These are phyloP conservation scores for Pistacia atlantica DNA, from an alignment of 345 rosid species.

Conservation along the genomic window DNA sequence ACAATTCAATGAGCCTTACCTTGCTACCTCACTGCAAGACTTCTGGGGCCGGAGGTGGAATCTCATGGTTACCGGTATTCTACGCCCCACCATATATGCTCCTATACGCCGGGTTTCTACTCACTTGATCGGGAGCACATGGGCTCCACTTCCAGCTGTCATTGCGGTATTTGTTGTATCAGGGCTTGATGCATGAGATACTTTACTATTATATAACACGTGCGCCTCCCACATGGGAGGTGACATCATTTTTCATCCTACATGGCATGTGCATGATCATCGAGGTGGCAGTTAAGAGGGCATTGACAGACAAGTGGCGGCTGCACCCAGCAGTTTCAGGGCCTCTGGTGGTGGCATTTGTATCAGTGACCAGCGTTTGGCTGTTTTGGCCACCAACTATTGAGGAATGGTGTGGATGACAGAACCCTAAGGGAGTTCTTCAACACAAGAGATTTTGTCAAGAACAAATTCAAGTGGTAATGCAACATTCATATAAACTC, in stretches of 20 bases:
- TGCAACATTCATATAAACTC: background rate
- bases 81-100: slow-evolving; percentile 51
- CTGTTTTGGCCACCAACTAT: slow-evolving; percentile 57
- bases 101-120: slow-evolving; percentile 36
- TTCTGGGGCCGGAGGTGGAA: slow-evolving; percentile 90
- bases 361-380: slow-evolving; percentile 39
- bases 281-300: slow-evolving; percentile 50
- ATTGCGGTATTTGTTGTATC: slow-evolving; percentile 58
- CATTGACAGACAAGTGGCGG: slow-evolving; percentile 27
- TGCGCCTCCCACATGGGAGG: slow-evolving; percentile 69
- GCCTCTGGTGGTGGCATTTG: slow-evolving; percentile 38
- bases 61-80: slow-evolving; percentile 53
- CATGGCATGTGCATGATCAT: slow-evolving; percentile 48
- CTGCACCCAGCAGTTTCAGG: slow-evolving; percentile 34
- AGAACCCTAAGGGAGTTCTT: slow-evolving; percentile 36
- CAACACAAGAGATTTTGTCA: slow-evolving; percentile 21
- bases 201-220: slow-evolving; percentile 48
- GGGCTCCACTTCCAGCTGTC: slow-evolving; percentile 37
- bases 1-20: slow-evolving; percentile 63
- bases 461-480: slow-evolving; percentile 5
- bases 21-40: slow-evolving; percentile 73
- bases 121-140: slow-evolving; percentile 21
- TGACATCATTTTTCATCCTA: slow-evolving; percentile 61
- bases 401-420: slow-evolving; percentile 43
- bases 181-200: slow-evolving; percentile 66